Conservation (phyloP, 805 yeast species). For the Pichia sporocuriosa region DNA sequence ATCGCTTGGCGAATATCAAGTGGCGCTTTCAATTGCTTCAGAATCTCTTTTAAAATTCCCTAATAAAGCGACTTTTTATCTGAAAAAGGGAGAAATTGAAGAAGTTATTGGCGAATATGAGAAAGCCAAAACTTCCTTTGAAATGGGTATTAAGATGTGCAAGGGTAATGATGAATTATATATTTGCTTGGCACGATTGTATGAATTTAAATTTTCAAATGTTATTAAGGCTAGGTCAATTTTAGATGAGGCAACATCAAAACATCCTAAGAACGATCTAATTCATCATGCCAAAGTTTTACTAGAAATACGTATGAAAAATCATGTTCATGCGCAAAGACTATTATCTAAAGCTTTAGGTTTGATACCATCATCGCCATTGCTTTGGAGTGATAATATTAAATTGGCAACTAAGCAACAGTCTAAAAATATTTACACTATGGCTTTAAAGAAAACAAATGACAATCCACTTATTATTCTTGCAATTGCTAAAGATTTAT, state of each 20-base stretch:
- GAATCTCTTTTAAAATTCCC: conserved; percentile 47
- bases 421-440: conserved; percentile 52
- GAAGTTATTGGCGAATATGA: conserved; percentile 26
- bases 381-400: conserved; percentile 62
- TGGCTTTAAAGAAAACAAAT: conserved; percentile 62
- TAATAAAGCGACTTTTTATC: conserved; percentile 42
- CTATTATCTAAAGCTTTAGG: conserved; percentile 54
- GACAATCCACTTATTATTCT: conserved; percentile 53
- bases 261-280: conserved; percentile 41
- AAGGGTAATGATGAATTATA: conserved; percentile 45
- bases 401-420: conserved; percentile 34
- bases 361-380: conserved; percentile 49
- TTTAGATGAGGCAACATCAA: conserved; percentile 58
- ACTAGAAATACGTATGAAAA: conserved; percentile 48
- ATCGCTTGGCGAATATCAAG: conserved; percentile 27
- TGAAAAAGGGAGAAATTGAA: conserved; percentile 57
- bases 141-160: conserved; percentile 42
- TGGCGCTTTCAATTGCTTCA: conserved; percentile 37
- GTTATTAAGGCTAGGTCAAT: conserved; percentile 61
- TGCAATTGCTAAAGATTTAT: conserved; percentile 61
- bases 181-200: conserved; percentile 44
- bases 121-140: conserved; percentile 42
- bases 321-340: conserved; percentile 44
- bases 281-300: conserved; percentile 53
- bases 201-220: conserved; percentile 35